Evolutionary conservation across 2,329 filamentous ascomycete genomes (phyloP), one percentile per base, ranked within the genome.

Genomic region (Simplicillium aogashimaense): DNA sequence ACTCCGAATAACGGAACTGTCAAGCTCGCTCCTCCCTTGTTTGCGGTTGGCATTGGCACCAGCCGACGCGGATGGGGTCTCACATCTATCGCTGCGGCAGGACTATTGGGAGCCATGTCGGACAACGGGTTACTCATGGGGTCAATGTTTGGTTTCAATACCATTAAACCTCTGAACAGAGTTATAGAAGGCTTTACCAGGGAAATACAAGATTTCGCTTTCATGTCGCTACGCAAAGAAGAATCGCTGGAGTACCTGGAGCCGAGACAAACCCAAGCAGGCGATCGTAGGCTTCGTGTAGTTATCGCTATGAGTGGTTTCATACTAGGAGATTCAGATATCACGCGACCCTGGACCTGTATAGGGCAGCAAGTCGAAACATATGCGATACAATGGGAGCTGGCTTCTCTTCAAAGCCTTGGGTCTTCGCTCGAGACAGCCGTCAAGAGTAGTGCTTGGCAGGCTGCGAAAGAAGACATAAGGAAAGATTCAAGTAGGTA

Each of bases 141-240:
- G 13, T 78, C 83, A 30, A 66, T 97, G 31, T 95, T 97, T 53
- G 92, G 92, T 8, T 86, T 92, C n/a, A 95, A 94, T 55, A 85
- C 85, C 34, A 80, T 82, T 2, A 77, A 81, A 29, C 89, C 94
- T 71, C 85, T 84, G 0, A 78, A 81, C 39, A 82, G 88, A 57
- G 86, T 89, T 70, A 84, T 95, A 71, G 86, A 95, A 47, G 72
- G 81, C n/a, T 94, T 94, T 56, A 76, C 83, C 10, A 80, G 79
- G 49, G 87, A 95, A 47, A 81, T 97, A 13, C 79, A 86, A 51
- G 89, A 97, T 54, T 94, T 95, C 59, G 86, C 78, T 1, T 86
- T 97, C 51, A 62, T 95, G 10, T 85, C 87, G 1, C 67, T 94
- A 13, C 76, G 78, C 39, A 72, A 74, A 12, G 55, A 64, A 9